phyloP scores from a whole-genome alignment of 2,329 filamentous ascomycete species.

The Alternaria burnsii region DNA sequence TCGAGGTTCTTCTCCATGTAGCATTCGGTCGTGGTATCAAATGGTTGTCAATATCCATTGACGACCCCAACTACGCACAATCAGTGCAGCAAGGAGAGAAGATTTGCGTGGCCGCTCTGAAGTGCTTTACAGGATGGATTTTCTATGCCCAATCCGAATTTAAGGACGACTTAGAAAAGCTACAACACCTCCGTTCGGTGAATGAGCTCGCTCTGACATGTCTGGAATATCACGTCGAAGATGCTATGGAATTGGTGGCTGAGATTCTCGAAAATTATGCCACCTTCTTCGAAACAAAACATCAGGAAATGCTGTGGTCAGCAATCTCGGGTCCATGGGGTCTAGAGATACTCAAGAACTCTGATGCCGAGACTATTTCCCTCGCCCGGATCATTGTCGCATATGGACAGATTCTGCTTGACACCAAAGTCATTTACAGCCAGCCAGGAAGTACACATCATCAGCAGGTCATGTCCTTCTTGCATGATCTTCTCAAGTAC shows the following conservation, averaged over 20 bases:
- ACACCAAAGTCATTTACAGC: slow-evolving; percentile 57
- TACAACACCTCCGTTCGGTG: slow-evolving; percentile 67
- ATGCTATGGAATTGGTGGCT: slow-evolving; percentile 49
- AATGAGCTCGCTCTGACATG: slow-evolving; percentile 68
- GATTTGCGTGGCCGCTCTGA: slow-evolving; percentile 45
- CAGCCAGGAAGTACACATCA: slow-evolving; percentile 50
- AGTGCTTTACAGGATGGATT: slow-evolving; percentile 67
- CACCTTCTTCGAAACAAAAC: slow-evolving; percentile 45
- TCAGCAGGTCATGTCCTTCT: slow-evolving; percentile 53
- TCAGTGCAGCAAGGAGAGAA: slow-evolving; percentile 41
- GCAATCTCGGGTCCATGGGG: slow-evolving; percentile 48
- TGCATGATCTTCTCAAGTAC: slow-evolving; percentile 72
- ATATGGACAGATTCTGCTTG: slow-evolving; percentile 46
- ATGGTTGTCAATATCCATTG: slow-evolving; percentile 38
- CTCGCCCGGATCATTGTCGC: slow-evolving; percentile 49
- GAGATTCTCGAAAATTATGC: slow-evolving; percentile 49
- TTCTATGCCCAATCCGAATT: slow-evolving; percentile 74
- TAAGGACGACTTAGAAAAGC: slow-evolving; percentile 64
- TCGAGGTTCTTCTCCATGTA: slow-evolving; percentile 59
- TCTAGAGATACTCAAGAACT: slow-evolving; percentile 46
- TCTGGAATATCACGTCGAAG: slow-evolving; percentile 64
- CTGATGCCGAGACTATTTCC: slow-evolving; percentile 46
- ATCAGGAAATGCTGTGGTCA: slow-evolving; percentile 46
- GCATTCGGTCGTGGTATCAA: slow-evolving; percentile 49
- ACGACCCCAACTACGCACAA: slow-evolving; percentile 33